Evolutionary conservation across 768 basidiomycete species (phyloP).

Genomic region (Russula compacta): DNA sequence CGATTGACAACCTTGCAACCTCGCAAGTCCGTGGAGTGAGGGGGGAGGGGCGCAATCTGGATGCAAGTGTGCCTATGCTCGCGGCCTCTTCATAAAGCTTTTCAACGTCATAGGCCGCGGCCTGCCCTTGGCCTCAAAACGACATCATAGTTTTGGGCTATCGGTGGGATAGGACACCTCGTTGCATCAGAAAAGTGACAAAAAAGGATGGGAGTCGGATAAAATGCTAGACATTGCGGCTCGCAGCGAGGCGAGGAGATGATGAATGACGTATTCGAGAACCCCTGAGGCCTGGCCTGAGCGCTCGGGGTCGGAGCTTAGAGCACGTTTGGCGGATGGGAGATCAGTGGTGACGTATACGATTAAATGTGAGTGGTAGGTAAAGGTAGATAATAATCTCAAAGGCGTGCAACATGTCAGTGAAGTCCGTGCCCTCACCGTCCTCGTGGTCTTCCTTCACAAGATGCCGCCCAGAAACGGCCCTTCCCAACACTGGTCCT

Average conservation of each 20-base stretch:
- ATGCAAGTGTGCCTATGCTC: neutral
- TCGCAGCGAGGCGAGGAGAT: neutral
- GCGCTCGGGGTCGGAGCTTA: neutral
- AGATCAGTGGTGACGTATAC: slow-evolving; percentile 4
- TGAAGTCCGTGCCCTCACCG: neutral
- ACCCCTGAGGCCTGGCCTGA: neutral
- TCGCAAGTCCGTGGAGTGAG: neutral
- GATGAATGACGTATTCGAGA: slow-evolving; percentile 3
- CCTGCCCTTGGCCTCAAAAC: slow-evolving; percentile 17
- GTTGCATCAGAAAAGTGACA: slow-evolving; percentile 2
- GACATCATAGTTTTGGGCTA: slow-evolving; percentile 7
- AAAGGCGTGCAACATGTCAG: neutral
- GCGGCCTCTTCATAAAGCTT: slow-evolving; percentile 11
- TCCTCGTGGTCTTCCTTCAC: neutral
- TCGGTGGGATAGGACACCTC: neutral
- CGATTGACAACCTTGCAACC: neutral
- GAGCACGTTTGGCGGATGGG: neutral
- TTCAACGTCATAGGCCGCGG: slow-evolving; percentile 15
- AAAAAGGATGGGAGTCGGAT: neutral
- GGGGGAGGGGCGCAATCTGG: slow-evolving; percentile 4
- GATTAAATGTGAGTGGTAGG: neutral
- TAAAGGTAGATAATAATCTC: neutral
- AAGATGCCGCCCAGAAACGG: neutral
- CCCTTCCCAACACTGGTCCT: neutral
- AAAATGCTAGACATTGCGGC: neutral